Evolutionary conservation across 176 grass and related monocot species (phyloP).

Genomic region (Zea luxurians): DNA sequence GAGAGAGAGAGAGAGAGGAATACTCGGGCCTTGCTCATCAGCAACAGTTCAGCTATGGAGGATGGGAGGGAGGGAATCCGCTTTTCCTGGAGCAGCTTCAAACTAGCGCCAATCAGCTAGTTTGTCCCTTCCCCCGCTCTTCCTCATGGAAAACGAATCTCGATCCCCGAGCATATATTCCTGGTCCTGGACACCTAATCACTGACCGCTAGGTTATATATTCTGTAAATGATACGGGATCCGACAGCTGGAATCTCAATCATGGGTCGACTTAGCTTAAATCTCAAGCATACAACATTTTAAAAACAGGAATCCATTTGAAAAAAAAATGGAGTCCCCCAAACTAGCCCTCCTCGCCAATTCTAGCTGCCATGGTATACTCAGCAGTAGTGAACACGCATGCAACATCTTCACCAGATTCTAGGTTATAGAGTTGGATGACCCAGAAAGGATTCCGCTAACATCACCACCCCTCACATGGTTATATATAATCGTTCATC

Average conservation of each 20-base stretch:
- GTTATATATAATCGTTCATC: too few relatives aligned
- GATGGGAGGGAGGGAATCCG: slow-evolving; percentile 38
- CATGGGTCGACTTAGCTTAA: slow-evolving; percentile 14
- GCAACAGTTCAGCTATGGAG: slow-evolving; percentile 38
- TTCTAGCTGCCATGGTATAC: not conserved
- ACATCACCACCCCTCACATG: not conserved
- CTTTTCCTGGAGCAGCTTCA: slow-evolving; percentile 53
- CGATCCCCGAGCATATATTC: slow-evolving; percentile 51
- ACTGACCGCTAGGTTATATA: not conserved
- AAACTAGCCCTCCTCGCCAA: too few relatives aligned
- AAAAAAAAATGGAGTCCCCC: too few relatives aligned
- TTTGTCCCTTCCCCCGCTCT: slow-evolving; percentile 40
- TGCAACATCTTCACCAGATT: not conserved
- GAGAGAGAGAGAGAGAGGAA: slow-evolving; percentile 4
- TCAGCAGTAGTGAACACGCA: not conserved
- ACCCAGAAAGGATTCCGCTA: slow-evolving; percentile 6
- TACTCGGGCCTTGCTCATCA: slow-evolving; percentile 21
- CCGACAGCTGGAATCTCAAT: slow-evolving; percentile 24
- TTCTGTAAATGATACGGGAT: not conserved
- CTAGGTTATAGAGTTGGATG: not conserved
- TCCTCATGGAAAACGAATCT: slow-evolving; percentile 47
- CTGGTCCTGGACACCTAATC: slow-evolving; percentile 36
- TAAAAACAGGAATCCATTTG: too few relatives aligned
- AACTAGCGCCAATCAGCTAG: slow-evolving; percentile 42
- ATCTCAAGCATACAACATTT: not conserved